These are phyloP conservation scores for Ophiocytium majus DNA, from an alignment of 352 stramenopile genomes.

Conservation along the genomic window DNA sequence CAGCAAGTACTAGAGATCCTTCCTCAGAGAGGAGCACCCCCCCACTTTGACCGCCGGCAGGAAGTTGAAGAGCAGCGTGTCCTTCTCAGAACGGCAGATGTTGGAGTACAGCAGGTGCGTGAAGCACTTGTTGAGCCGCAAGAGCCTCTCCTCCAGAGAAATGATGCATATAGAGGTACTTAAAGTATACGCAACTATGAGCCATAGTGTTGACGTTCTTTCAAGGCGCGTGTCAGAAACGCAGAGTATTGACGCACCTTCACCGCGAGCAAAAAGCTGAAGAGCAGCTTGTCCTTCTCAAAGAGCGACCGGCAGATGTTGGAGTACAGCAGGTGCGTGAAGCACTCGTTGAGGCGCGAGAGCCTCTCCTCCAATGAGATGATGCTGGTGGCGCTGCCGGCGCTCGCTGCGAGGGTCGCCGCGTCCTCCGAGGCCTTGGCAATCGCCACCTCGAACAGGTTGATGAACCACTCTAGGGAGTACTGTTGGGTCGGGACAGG, in stretches of 20 bases:
- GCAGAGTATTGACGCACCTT: slow-evolving; percentile 88
- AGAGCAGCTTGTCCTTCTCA: slow-evolving; percentile 92
- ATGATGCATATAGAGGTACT: slow-evolving; percentile 21
- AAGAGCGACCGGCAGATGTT: slow-evolving; percentile 94
- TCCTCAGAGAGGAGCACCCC: too few species aligned
- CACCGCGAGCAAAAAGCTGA: slow-evolving; percentile 84
- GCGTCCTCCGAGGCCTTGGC: slow-evolving; percentile 70
- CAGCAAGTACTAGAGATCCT: too few species aligned
- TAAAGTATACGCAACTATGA: too few species aligned
- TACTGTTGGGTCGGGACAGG: slow-evolving; percentile 68
- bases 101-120: slow-evolving; percentile 89
- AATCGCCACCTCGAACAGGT: slow-evolving; percentile 86
- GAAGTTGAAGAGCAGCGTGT: slow-evolving; percentile 93
- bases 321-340: slow-evolving; percentile 87
- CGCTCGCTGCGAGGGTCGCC: not conserved
- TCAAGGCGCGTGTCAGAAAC: too few species aligned
- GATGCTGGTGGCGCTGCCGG: slow-evolving; percentile 22
- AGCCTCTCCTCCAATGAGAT: slow-evolving; percentile 73
- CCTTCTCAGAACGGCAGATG: slow-evolving; percentile 92
- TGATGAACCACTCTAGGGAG: slow-evolving; percentile 91
- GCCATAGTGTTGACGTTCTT: too few species aligned
- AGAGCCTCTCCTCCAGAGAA: slow-evolving; percentile 73
- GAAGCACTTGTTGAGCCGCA: slow-evolving; percentile 87
- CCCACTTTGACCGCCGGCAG: slow-evolving; percentile 85
- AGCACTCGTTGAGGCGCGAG: slow-evolving; percentile 83